Evolutionary conservation across 257 asterid species (phyloP).

Genomic region (Fraxinus quadrangulata): DNA sequence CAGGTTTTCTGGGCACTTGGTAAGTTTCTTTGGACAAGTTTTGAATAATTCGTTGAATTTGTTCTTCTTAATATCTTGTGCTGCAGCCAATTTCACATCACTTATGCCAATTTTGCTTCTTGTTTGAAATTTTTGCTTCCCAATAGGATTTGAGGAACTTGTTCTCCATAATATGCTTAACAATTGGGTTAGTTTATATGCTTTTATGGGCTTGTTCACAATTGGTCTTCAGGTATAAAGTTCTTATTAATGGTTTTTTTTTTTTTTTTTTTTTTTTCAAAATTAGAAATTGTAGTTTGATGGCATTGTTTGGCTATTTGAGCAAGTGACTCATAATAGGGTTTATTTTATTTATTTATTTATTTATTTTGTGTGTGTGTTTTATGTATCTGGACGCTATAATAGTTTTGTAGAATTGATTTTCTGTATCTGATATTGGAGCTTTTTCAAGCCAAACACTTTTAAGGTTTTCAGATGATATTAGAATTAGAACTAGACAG

Average conservation of each 20-base stretch:
- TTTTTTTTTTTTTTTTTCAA: neutral
- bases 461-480: neutral
- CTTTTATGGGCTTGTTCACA: neutral
- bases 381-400: neutral
- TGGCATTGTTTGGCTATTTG: neutral
- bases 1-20: conserved; percentile 10
- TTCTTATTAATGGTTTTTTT: neutral
- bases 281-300: neutral
- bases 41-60: neutral
- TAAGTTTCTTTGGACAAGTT: neutral
- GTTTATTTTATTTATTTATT: neutral
- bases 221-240: neutral
- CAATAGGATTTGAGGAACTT: neutral
- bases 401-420: neutral
- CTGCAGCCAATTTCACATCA: neutral
- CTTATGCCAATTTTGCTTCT: neutral
- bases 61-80: neutral
- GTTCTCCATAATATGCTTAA: neutral
- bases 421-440: neutral
- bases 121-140: neutral
- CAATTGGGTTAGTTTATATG: neutral
- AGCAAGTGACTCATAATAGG: neutral
- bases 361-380: neutral
- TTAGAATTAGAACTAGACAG: neutral
- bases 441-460: neutral